A percentile compares a stretch with the other conserved stretches of the same genome.
Evolutionary conservation across 2,329 filamentous ascomycete genomes (phyloP).

Genomic region (Botrytis cinerea): DNA sequence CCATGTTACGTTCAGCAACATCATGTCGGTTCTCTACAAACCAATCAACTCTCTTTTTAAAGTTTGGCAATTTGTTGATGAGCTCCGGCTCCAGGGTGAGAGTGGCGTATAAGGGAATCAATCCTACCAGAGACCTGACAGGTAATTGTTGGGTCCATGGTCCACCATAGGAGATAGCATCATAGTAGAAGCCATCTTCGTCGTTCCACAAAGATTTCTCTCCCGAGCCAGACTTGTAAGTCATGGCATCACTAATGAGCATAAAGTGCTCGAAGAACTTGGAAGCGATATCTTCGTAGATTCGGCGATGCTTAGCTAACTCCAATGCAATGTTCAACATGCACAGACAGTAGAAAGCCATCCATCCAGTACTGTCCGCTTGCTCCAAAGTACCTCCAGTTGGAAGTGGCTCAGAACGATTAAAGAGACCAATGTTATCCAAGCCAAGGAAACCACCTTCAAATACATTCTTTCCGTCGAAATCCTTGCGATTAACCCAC

Average conservation of each 20-base stretch:
- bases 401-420: constrained; percentile 90
- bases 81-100: constrained; percentile 91
- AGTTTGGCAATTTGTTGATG: constrained; percentile 85
- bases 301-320: constrained; percentile 90
- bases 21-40: constrained; percentile 87
- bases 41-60: constrained; percentile 93
- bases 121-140: constrained; percentile 85
- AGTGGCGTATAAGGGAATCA: constrained; percentile 92
- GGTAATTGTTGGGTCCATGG: constrained; percentile 92
- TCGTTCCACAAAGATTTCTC: constrained; percentile 95
- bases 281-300: constrained; percentile 94
- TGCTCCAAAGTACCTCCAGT: constrained; percentile 94
- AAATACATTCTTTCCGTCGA: constrained; percentile 94
- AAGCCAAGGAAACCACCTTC: constrained; percentile 94
- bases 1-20: constrained; percentile 89
- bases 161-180: constrained; percentile 94
- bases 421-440: constrained; percentile 97
- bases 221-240: constrained; percentile 69
- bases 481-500: constrained; percentile 98
- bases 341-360: constrained; percentile 94
- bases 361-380: constrained; percentile 97
- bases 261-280: constrained; percentile 99
- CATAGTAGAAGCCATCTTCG: constrained; percentile 96
- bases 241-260: constrained; percentile 97
- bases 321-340: constrained; percentile 98